Evolutionary conservation across 2,329 filamentous ascomycete species (phyloP).

Genomic region (Parastagonospora nodorum): DNA sequence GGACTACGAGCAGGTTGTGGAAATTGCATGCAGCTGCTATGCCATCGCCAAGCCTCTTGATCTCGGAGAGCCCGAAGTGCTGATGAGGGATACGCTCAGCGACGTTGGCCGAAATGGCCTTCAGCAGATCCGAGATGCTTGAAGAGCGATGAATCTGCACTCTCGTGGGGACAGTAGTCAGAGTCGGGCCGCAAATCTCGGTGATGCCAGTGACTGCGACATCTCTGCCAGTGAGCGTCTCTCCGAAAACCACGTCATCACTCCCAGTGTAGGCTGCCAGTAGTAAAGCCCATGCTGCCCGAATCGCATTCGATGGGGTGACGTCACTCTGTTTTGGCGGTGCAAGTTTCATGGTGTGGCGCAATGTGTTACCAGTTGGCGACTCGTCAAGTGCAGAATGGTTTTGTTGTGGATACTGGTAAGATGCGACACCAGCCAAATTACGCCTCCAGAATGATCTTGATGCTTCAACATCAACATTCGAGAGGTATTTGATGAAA

Average conservation of each 20-base stretch:
- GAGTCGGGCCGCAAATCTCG: constrained; percentile 44
- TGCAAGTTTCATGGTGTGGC: constrained; percentile 29
- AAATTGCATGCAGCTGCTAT: constrained; percentile 62
- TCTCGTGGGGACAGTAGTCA: constrained; percentile 48
- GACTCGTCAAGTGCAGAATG: constrained; percentile 20
- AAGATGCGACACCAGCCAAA: constrained; percentile 27
- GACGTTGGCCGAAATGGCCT: constrained; percentile 21
- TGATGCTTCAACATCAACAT: constrained; percentile 22
- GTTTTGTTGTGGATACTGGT: constrained; percentile 41
- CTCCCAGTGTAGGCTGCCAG: constrained; percentile 22
- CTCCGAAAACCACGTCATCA: constrained; percentile 29
- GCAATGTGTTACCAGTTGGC: constrained; percentile 28
- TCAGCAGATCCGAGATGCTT: constrained; percentile 32
- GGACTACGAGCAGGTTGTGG: constrained; percentile 61
- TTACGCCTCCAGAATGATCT: constrained; percentile 42
- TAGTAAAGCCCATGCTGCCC: constrained; percentile 33
- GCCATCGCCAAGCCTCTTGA: constrained; percentile 54
- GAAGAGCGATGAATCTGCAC: constrained; percentile 31
- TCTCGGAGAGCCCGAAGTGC: constrained; percentile 46
- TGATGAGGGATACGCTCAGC: constrained; percentile 43
- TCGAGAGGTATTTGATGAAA: constrained; percentile 43
- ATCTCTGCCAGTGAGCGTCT: constrained; percentile 45
- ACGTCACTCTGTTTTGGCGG: constrained; percentile 32
- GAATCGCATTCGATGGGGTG: constrained; percentile 30
- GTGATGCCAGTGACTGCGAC: constrained; percentile 39